Evolutionary conservation across 2,329 filamentous ascomycete genomes (phyloP).

Genomic region (Ceratocystis albifundus): DNA sequence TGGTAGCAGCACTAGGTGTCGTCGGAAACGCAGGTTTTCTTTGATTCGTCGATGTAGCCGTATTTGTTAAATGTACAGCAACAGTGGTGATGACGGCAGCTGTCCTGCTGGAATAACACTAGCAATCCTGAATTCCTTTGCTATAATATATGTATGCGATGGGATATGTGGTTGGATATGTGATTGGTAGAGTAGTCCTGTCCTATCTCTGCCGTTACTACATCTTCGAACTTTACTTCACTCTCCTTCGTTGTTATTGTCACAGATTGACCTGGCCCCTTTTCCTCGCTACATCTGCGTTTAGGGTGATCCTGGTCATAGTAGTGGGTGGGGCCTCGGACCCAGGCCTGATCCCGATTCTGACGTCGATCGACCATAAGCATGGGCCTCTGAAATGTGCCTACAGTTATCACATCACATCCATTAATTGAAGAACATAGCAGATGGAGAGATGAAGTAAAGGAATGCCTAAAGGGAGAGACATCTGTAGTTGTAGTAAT

Average conservation of each 20-base stretch:
- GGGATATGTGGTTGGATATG: background rate
- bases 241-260: background rate
- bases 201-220: background rate
- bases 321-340: conserved; percentile 20
- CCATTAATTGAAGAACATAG: too few relatives aligned
- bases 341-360: conserved; percentile 14
- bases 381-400: conserved; percentile 12
- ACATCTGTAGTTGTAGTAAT: background rate
- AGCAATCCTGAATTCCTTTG: background rate
- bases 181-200: background rate
- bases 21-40: background rate
- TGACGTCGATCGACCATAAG: conserved; percentile 20
- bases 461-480: background rate
- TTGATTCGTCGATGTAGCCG: too few relatives aligned
- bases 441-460: background rate
- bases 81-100: too few relatives aligned
- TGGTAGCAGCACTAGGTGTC: background rate
- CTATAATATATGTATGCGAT: background rate
- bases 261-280: conserved; percentile 13
- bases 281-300: conserved; percentile 11
- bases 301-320: conserved; percentile 10
- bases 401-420: too few relatives aligned
- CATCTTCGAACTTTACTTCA: background rate
- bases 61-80: too few relatives aligned
- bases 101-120: background rate